A percentile compares a stretch with the other conserved stretches of the same genome.
phyloP scores from a whole-genome alignment of 2,329 filamentous ascomycete species.

The Nannizzia gypsea region DNA sequence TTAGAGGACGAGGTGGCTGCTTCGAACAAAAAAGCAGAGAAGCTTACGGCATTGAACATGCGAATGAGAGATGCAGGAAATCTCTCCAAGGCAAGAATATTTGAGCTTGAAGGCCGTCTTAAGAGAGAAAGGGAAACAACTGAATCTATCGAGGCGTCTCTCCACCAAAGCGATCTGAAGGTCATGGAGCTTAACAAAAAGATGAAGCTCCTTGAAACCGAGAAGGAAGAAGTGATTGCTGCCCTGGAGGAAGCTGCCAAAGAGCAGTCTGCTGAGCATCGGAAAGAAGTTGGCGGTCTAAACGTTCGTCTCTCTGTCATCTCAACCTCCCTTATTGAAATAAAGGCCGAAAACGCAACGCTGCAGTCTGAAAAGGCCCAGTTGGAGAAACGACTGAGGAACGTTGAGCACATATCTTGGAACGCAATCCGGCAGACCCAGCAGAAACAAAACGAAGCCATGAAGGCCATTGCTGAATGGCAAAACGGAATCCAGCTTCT shows the following conservation, averaged over 20 bases:
- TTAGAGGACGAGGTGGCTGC: conserved; percentile 30
- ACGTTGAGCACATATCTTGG: conserved; percentile 26
- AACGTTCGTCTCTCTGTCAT: conserved; percentile 34
- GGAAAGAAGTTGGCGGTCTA: conserved; percentile 28
- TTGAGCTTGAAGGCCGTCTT: conserved; percentile 26
- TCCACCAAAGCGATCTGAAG: conserved; percentile 28
- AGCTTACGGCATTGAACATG: conserved; percentile 26
- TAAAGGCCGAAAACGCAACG: conserved; percentile 26
- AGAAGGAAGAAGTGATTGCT: conserved; percentile 19
- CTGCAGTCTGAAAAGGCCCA: conserved; percentile 26
- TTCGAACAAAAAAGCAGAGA: conserved; percentile 22
- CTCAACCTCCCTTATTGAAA: conserved; percentile 28
- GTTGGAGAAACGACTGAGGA: conserved; percentile 28
- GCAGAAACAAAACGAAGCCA: conserved; percentile 23
- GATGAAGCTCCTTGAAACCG: conserved; percentile 25
- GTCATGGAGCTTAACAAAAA: conserved; percentile 26
- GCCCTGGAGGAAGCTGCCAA: conserved; percentile 17
- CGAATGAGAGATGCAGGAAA: conserved; percentile 28
- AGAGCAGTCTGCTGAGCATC: conserved; percentile 20
- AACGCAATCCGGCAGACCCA: conserved; percentile 30
- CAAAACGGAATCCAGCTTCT: conserved; percentile 13
- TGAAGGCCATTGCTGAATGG: conserved; percentile 16
- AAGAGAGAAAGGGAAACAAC: conserved; percentile 24
- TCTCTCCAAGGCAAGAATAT: conserved; percentile 23
- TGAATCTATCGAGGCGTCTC: conserved; percentile 25